Evolutionary conservation across 257 asterid species (phyloP).

Genomic region (Capsicum pubescens): DNA sequence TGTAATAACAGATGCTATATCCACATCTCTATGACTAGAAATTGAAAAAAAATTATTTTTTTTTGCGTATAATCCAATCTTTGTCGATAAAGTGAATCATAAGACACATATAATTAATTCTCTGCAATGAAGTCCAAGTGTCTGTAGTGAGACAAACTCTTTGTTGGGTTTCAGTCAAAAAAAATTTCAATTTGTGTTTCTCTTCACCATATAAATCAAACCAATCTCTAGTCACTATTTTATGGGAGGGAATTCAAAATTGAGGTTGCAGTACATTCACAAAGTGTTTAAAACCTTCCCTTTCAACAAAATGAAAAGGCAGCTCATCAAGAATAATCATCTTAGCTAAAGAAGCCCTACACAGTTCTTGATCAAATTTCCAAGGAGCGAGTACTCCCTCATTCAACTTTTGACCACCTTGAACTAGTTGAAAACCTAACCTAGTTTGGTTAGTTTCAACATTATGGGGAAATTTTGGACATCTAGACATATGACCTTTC

Average conservation of each 20-base stretch:
- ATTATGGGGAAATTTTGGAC: neutral
- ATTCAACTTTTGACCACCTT: too few relatives aligned
- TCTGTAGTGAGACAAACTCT: constrained; percentile 24
- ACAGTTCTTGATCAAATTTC: constrained; percentile 15
- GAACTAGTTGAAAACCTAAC: neutral
- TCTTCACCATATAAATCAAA: too few relatives aligned
- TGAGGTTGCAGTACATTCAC: neutral
- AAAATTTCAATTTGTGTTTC: neutral
- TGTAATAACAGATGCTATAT: too few relatives aligned
- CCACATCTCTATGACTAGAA: too few relatives aligned
- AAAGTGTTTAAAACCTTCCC: neutral
- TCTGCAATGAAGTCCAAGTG: constrained; percentile 19
- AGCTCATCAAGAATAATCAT: constrained; percentile 9
- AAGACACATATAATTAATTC: neutral
- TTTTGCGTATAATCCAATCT: too few relatives aligned
- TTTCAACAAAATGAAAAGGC: neutral
- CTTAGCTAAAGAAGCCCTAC: neutral
- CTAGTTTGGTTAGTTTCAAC: neutral
- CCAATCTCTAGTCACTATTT: too few relatives aligned
- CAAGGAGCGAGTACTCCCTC: neutral
- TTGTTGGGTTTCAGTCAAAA: neutral
- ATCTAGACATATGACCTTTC: neutral
- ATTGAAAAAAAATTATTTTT: too few relatives aligned
- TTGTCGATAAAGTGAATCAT: too few relatives aligned
- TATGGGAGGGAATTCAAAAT: constrained; percentile 14